Conservation (phyloP, 805 yeast genomes). For the Pichia phayaonensis region DNA sequence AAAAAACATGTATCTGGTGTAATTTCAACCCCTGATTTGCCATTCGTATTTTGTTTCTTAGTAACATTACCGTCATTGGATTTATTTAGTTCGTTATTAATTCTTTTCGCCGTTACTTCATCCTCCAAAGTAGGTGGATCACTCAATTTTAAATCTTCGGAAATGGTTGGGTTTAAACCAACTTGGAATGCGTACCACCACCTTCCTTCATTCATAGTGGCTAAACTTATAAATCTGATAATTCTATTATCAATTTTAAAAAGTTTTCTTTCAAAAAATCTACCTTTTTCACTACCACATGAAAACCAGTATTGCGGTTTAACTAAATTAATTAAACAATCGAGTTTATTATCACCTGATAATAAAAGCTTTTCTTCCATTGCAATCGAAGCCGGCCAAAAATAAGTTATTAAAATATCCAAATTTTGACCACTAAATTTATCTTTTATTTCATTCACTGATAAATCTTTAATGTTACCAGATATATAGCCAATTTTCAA, state of each 20-base stretch:
- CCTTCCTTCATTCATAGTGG: slow-evolving; percentile 45
- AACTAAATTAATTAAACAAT: slow-evolving; percentile 33
- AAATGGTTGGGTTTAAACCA: slow-evolving; percentile 19
- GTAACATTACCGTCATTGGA: background rate
- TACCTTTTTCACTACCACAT: slow-evolving; percentile 41
- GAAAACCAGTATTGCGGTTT: slow-evolving; percentile 66
- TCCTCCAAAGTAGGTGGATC: background rate
- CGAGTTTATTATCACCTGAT: slow-evolving; percentile 41
- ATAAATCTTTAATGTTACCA: slow-evolving; percentile 27
- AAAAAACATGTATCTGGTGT: slow-evolving; percentile 67
- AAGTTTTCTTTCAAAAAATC: slow-evolving; percentile 47
- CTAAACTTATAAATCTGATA: slow-evolving; percentile 62
- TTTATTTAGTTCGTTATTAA: background rate
- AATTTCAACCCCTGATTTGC: slow-evolving; percentile 17
- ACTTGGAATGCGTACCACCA: slow-evolving; percentile 75
- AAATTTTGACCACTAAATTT: slow-evolving; percentile 18
- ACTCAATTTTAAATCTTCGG: background rate
- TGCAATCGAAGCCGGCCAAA: slow-evolving; percentile 55
- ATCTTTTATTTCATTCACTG: slow-evolving; percentile 10
- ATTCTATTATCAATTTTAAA: slow-evolving; percentile 33
- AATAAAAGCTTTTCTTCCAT: slow-evolving; percentile 34
- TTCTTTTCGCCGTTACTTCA: background rate
- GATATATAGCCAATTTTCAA: slow-evolving; percentile 40
- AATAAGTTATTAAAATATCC: slow-evolving; percentile 52
- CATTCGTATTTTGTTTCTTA: background rate